Percentiles rank a stretch among this genome's conserved stretches.
Conservation (phyloP, 2,329 filamentous ascomycete species). For the Penicillium sp. region DNA sequence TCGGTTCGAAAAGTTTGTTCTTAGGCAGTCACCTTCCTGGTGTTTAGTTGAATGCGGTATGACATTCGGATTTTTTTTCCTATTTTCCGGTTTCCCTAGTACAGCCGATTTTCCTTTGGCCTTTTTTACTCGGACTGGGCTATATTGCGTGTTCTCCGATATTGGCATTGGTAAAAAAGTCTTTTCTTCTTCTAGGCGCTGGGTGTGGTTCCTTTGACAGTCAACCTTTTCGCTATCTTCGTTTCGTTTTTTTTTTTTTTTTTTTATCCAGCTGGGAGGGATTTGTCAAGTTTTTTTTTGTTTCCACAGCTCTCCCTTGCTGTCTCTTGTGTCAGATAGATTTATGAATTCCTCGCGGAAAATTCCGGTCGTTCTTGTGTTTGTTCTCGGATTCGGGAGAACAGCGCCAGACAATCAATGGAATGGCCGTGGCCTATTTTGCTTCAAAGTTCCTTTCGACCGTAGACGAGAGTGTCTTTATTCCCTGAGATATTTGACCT, state of each 20-base stretch:
- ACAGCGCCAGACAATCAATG: slow-evolving; percentile 6
- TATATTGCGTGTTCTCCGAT: not conserved
- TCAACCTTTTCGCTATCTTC: not conserved
- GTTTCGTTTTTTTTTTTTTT: slow-evolving; percentile 2
- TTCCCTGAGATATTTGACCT: not conserved
- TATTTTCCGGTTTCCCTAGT: slow-evolving; percentile 13
- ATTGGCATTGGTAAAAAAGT: slow-evolving; percentile 22
- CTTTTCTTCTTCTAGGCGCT: slow-evolving; percentile 18
- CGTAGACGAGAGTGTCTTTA: not conserved
- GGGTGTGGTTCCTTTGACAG: slow-evolving; percentile 13
- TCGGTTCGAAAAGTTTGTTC: slow-evolving; percentile 44
- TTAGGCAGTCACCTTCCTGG: slow-evolving; percentile 35
- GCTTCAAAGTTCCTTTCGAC: not conserved
- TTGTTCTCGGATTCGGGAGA: slow-evolving; percentile 6
- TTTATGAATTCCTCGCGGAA: slow-evolving; percentile 20
- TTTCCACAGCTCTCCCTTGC: not conserved
- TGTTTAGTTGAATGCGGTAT: slow-evolving; percentile 35
- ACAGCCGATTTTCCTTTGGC: slow-evolving; percentile 1
- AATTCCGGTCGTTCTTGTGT: slow-evolving; percentile 5
- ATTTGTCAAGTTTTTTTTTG: slow-evolving; percentile 16
- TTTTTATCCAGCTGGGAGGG: slow-evolving; percentile 10
- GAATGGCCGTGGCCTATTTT: slow-evolving; percentile 7
- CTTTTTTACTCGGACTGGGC: not conserved
- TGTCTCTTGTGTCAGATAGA: slow-evolving; percentile 21
- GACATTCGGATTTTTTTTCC: slow-evolving; percentile 28